phyloP scores from a whole-genome alignment of 495 filamentous ascomycete species.

The Melanomma pulvis-pyrius region DNA sequence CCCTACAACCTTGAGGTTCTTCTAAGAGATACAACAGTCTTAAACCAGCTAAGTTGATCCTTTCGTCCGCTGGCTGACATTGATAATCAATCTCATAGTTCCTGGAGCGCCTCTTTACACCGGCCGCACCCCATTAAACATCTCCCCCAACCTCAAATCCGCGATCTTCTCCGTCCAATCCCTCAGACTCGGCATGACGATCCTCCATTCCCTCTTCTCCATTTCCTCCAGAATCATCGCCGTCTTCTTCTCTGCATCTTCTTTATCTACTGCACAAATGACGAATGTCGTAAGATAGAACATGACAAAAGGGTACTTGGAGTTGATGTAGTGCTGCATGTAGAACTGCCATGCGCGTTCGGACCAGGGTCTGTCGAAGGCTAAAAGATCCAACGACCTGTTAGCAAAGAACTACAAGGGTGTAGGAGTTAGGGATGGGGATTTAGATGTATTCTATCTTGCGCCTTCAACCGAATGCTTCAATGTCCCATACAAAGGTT shows the following conservation, averaged over 20 bases:
- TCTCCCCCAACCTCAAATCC: conserved; percentile 10
- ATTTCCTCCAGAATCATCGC: conserved; percentile 16
- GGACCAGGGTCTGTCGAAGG: conserved; percentile 21
- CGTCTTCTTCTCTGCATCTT: conserved; percentile 10
- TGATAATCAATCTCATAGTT: background rate
- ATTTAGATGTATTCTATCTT: too few relatives aligned
- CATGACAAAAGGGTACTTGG: conserved; percentile 27
- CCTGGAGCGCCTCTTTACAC: background rate
- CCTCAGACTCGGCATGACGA: conserved; percentile 7
- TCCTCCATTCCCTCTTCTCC: conserved; percentile 19
- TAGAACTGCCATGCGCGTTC: conserved; percentile 24
- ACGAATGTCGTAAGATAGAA: conserved; percentile 29
- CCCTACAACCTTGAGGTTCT: too few relatives aligned
- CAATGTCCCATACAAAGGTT: too few relatives aligned
- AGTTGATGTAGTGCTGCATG: conserved; percentile 26
- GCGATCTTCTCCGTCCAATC: conserved; percentile 12
- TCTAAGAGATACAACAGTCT: too few relatives aligned
- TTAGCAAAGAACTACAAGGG: background rate
- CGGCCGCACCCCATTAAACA: conserved; percentile 10
- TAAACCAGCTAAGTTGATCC: too few relatives aligned
- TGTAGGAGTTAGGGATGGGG: background rate
- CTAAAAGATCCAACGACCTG: too few relatives aligned
- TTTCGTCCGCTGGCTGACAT: too few relatives aligned
- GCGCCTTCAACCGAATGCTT: too few relatives aligned
- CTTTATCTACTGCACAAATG: conserved; percentile 18